phyloP scores from a whole-genome alignment of 192 early-diverging fungal genomes.

The Coemansia furcata region DNA sequence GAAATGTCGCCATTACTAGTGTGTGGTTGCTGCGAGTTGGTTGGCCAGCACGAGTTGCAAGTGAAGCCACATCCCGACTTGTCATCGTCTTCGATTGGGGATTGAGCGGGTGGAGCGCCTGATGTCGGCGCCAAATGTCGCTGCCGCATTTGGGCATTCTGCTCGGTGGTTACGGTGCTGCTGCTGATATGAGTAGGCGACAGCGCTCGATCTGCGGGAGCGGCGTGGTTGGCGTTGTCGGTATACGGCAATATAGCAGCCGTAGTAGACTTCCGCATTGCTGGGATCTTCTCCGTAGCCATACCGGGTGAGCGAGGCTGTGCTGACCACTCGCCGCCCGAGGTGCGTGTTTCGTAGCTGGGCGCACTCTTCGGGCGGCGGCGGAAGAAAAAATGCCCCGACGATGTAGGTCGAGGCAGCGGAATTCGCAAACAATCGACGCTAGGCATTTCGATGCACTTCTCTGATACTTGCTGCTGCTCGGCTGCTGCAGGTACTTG shows the following conservation, averaged over 20 bases:
- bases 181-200: neutral
- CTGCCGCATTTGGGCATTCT: neutral
- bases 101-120: neutral
- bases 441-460: neutral
- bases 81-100: neutral
- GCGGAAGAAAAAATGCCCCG: conserved; percentile 19
- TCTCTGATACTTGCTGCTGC: neutral
- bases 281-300: neutral
- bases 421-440: neutral
- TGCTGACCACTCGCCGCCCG: conserved; percentile 9
- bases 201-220: neutral
- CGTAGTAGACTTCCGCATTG: conserved; percentile 1
- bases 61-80: neutral
- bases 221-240: neutral
- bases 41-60: conserved; percentile 2
- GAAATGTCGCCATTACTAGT: neutral
- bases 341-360: neutral
- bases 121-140: neutral
- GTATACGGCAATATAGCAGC: conserved; percentile 16
- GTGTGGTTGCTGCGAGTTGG: neutral
- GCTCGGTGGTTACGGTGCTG: neutral
- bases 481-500: neutral
- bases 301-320: neutral
- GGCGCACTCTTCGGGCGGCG: conserved; percentile 17
- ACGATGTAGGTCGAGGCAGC: neutral